phyloP scores from a whole-genome alignment of 805 yeast genomes.

The Starmerella lactis-condensi region DNA sequence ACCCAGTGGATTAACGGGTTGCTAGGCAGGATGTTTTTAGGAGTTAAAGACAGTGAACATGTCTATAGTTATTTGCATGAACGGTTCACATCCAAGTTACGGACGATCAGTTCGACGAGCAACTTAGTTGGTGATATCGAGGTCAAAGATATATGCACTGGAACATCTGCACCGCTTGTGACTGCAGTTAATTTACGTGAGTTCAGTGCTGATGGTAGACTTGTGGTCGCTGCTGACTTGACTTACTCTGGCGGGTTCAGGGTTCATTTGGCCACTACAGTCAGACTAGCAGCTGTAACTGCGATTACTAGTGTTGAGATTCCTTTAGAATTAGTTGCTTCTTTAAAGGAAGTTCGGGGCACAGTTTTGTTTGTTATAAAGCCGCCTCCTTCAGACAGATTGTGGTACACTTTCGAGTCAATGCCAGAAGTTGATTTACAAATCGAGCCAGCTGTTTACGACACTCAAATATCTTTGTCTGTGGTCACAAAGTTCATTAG shows the following conservation, averaged over 20 bases:
- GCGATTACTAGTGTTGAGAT: slow-evolving; percentile 58
- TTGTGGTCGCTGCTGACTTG: slow-evolving; percentile 42
- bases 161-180: slow-evolving; percentile 61
- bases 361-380: slow-evolving; percentile 51
- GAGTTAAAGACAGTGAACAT: slow-evolving; percentile 51
- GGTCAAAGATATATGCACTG: slow-evolving; percentile 54
- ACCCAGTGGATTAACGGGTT: slow-evolving; percentile 85
- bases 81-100: slow-evolving; percentile 51
- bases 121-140: slow-evolving; percentile 72
- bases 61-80: slow-evolving; percentile 39
- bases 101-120: slow-evolving; percentile 51
- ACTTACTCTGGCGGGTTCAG: slow-evolving; percentile 60
- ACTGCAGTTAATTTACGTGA: slow-evolving; percentile 52
- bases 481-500: slow-evolving; percentile 67
- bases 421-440: slow-evolving; percentile 60
- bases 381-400: slow-evolving; percentile 75
- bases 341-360: slow-evolving; percentile 53
- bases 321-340: slow-evolving; percentile 50
- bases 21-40: slow-evolving; percentile 62
- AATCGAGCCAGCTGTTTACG: slow-evolving; percentile 81
- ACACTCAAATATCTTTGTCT: slow-evolving; percentile 59
- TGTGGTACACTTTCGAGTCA: slow-evolving; percentile 75
- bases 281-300: slow-evolving; percentile 54
- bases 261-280: slow-evolving; percentile 63
- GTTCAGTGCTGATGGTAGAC: slow-evolving; percentile 62